Conservation (phyloP, 768 basidiomycete genomes). For the Grammothele lineata region DNA sequence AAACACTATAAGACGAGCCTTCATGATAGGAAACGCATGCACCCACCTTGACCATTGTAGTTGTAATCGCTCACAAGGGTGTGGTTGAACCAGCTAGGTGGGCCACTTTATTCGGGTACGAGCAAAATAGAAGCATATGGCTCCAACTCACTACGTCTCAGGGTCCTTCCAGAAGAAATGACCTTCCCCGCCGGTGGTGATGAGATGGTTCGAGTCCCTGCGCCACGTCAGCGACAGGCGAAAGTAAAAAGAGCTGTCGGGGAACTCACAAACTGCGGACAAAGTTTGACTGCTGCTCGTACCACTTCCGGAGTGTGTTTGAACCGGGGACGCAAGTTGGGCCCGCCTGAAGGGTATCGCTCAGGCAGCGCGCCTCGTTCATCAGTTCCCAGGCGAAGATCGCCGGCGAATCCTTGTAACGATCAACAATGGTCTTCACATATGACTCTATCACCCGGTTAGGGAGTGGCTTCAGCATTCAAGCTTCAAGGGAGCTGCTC, state of each 20-base stretch:
- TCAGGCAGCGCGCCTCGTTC: constrained; percentile 53
- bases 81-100: constrained; percentile 37
- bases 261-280: constrained; percentile 44
- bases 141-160: constrained; percentile 26
- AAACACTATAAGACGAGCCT: not conserved
- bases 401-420: constrained; percentile 26
- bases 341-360: constrained; percentile 44
- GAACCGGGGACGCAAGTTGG: constrained; percentile 45
- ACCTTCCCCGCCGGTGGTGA: constrained; percentile 55
- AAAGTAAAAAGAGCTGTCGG: not conserved
- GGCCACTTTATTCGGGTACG: no score
- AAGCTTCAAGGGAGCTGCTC: no score
- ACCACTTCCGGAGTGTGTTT: constrained; percentile 45
- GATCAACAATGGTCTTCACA: constrained; percentile 26
- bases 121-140: no score
- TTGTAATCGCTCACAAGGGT: constrained; percentile 47
- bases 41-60: constrained; percentile 49
- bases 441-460: constrained; percentile 20
- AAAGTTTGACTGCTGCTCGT: constrained; percentile 46
- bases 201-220: constrained; percentile 50
- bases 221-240: not conserved
- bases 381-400: constrained; percentile 38
- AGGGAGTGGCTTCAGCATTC: not conserved
- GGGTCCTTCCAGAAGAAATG: constrained; percentile 49
- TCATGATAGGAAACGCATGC: not conserved